Base-by-base conservation (phyloP, 2,329 filamentous ascomycete species). In the Fusarium nurragi region DNA sequence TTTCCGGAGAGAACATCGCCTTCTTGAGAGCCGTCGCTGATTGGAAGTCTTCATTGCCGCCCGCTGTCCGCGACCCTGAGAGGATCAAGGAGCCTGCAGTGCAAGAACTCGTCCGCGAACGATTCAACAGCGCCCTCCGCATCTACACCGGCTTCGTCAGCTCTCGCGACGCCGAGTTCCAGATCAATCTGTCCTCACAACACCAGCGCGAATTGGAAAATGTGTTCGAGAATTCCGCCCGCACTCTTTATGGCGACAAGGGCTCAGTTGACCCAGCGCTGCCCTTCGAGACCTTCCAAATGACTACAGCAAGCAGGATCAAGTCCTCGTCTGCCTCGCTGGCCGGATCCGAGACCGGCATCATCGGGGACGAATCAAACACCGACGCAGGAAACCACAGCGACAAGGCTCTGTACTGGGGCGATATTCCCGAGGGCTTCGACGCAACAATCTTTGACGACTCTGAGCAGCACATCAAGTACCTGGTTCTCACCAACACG, bases 1-100 rank as follows among this genome's bases (percentile, higher is more conserved):
- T 91, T 71, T 90, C 88, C 0, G 88, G 88, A 14, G 89, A 91
- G 73, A 91, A 91, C 71, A 88, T 71, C 44, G 84, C 88, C 43
- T 91, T 91, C 73, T 76, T 91, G 6, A 84, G 82, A 10, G 78
- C 80, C 37, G 83, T 90, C 10, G 78, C 81, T 4, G 80, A 83
- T 55, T 78, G 76, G 76, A 75, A 76, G 62, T 66, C 65, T 25
- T 75, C 74, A 18, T 59, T 76, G 12, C 70, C 73, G 0, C 49
- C 73, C 18, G 49, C 65, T 7, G 60, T 70, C 16, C 70, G 65
- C 34, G 70, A 71, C 34, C 62, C 68, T 1, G 67, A 70, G 12
- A 68, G 63, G 34, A 56, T 54, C 44, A 64, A 65, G 26, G 68
- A 72, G 7, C 52, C 54, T 9, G 52, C 63, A 5, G 67, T 68